Evolutionary conservation across 163 green algal species (phyloP), one percentile per base, ranked within the genome.

Genomic region (Scenedesmus sp.): DNA sequence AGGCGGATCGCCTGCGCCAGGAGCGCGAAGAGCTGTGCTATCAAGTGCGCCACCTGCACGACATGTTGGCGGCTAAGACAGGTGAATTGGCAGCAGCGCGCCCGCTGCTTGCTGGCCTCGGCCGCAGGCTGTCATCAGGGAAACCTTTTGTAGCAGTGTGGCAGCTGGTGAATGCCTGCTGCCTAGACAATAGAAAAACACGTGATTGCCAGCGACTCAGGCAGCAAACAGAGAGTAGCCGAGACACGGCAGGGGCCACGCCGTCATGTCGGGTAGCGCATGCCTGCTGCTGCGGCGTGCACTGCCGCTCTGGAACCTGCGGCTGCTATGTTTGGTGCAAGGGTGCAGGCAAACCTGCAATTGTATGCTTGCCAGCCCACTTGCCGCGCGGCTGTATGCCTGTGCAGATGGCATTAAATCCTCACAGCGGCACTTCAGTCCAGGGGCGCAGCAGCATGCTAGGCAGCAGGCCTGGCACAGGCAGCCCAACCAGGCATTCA

Each of bases 1-100:
- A 92, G 68, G 44, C 65, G 3, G 88, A 83, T 0, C 61, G 61
- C 15, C 68, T 92, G 44, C 37, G 88, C 7, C 4, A 49, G 30
- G 88, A 92, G 81, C 81, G 88, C 9, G 68, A 92, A 81, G 88
- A 92, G 65, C 81, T 92, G 30, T 59, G 65, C 26, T 85, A 92
- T 65, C 81, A 89, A 46, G 30, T 92, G 22, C 44, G 88, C 12
- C 73, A 84, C 88, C 13, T 92, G 46, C 44, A 85, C 6, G 88
- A 92, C 65, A 76, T 20, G 15, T 81, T 92, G 26, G 81, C 49
- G 18, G 82, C 82, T 0, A 87, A 53, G 42, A 85, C 72, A 73
- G 85, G 85, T 89, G 51, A 5, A 56, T 35, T 42, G 26, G 44
- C 80, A 24, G 40, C 79, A 65, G 18, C 22, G 79, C 42, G 24